Base-by-base conservation (phyloP, 257 asterid genomes). In the Agastache rugosa region DNA sequence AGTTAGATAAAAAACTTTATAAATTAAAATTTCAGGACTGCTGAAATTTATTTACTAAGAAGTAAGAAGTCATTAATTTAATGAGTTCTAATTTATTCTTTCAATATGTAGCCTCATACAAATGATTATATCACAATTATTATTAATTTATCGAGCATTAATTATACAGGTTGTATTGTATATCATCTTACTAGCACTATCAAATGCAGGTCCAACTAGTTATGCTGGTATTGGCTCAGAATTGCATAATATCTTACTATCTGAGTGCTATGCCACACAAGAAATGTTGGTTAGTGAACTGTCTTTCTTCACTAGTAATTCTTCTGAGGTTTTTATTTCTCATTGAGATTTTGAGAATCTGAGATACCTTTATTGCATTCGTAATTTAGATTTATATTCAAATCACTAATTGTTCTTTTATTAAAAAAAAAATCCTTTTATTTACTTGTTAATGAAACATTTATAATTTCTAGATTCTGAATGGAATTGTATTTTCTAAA, bases 161-260 rank as follows among this genome's bases (percentile, higher is more conserved):
- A 53, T 53, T 53, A 53, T 19, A 19, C 15, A 53, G 59, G 19
- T 53, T 50, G 15, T 15, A 19, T 25, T 8, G 29, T 54, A 19
- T 37, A 16, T 39, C 17, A 19, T 17, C 69, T 63, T 29, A 17
- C 15, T 16, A 39, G 14, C 39, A 63, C 69, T 63, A 17, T 5
- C 27, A 63, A 37, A 63, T 35, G 51, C 69, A 63, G 69, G 69
- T 63, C 51, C 51, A 23, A 37, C 15, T 63, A 34, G 48, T 34
- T 62, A 27, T 25, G 69, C 29, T n/a, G 31, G n/a, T 35, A 31
- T 63, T 29, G 39, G 31, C 27, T 63, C 51, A 8, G 44, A 22
- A 63, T 17, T 35, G 11, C 68, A 16, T 62, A 62, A 34, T n/a
- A 37, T 8, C n/a, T 6, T 11, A 29, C 19, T 10, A 11, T 27